These are phyloP conservation scores for Medicago arabica DNA, from an alignment of 306 rosid species.

Conservation along the genomic window DNA sequence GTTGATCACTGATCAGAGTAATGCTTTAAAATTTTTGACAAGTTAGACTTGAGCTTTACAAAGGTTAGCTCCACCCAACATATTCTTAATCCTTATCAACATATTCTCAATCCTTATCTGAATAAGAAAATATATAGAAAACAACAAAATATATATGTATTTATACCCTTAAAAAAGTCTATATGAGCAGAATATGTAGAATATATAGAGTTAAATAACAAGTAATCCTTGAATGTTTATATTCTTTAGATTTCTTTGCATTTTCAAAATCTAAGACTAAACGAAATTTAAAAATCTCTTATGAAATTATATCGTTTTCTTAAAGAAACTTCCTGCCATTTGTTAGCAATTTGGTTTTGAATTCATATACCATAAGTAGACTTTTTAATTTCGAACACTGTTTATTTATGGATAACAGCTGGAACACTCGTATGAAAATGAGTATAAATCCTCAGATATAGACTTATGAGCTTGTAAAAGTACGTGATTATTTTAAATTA, in stretches of 20 bases:
- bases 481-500: not conserved
- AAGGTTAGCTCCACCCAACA: no score
- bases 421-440: not conserved
- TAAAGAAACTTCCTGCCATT: not conserved
- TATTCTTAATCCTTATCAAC: no score
- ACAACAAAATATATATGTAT: no score
- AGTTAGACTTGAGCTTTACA: no score
- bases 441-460: not conserved
- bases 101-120: no score
- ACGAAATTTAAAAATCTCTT: not conserved
- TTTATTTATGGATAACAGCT: not conserved
- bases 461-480: not conserved
- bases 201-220: not conserved
- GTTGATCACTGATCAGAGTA: no score
- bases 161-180: no score
- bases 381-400: not conserved
- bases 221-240: not conserved
- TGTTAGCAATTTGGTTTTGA: not conserved
- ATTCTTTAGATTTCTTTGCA: not conserved
- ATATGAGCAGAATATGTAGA: conserved; percentile 1
- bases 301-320: not conserved
- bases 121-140: no score
- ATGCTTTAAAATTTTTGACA: no score
- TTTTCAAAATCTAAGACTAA: not conserved
- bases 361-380: not conserved